Evolutionary conservation across 2,329 filamentous ascomycete genomes (phyloP), one percentile per base, ranked within the genome.

Genomic region (Colletotrichum eleusines): DNA sequence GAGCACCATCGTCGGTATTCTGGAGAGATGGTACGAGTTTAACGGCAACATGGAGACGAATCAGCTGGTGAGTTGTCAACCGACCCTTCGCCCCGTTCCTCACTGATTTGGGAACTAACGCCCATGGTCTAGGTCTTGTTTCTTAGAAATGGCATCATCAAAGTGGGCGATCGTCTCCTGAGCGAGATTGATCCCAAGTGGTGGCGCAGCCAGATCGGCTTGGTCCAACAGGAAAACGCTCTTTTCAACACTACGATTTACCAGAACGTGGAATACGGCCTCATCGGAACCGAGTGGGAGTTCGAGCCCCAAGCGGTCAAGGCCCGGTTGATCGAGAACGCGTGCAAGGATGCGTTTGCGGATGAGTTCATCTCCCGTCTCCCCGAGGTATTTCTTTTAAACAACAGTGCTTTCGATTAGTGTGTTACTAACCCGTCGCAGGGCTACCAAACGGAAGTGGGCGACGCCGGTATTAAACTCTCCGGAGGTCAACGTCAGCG

Each of bases 191-290:
- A 98, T 76, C 86, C 98, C 40, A 89, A 90, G 62, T 98, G 95
- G 95, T 84, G 98, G 72, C 91, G 96, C 66, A 94, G 95, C 77
- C 94, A 98, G 76, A 94, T 99, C 76, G 91, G 95, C 1, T 85
- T 98, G 5, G 96, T 99, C 63, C 94, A 93, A 73, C 96, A 98
- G 78, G 70, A 71, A 46, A 70, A 70, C 46, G 84, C 86, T 50
- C 78, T 88, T 0, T 89, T 89, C 75, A 86, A 86, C 62, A 83
- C 85, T 11, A 84, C 85, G 1, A 86, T 90, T n/a, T 40, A 85
- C 63, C 79, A 83, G 16, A 88, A 88, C 62, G 82, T 88, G 8
- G 80, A 80, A 0, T 81, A 82, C 53, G 86, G 86, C 0, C 78
- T 87, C 0, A 73, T 79, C 50, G 75, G 80, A 65, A 74, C 80